Conservation (phyloP, 768 basidiomycete genomes). For the Gautieria morchelliformis region DNA sequence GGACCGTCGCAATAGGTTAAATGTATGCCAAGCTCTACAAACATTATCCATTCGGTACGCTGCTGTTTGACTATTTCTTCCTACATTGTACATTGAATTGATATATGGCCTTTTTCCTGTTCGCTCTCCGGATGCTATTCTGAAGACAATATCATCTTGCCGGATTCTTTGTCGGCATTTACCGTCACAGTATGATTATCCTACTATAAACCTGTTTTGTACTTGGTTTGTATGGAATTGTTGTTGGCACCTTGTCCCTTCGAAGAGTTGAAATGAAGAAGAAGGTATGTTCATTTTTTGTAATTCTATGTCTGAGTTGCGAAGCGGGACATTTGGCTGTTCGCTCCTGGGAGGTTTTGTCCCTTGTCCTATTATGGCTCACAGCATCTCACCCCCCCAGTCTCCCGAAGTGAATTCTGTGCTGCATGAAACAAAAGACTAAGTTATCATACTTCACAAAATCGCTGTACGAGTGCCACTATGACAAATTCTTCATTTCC, state of each 20-base stretch:
- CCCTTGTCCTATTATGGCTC: not conserved
- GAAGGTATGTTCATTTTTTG: constrained; percentile 41
- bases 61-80: not conserved
- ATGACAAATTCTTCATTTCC: constrained; percentile 87
- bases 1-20: constrained; percentile 93
- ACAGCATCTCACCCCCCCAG: constrained; percentile 29
- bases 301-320: no score
- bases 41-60: constrained; percentile 55
- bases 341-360: not conserved
- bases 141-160: constrained; percentile 76
- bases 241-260: constrained; percentile 67
- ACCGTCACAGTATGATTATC: constrained; percentile 83
- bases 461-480: constrained; percentile 87
- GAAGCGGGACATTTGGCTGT: not conserved
- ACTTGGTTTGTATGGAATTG: constrained; percentile 70
- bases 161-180: constrained; percentile 86
- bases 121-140: not conserved
- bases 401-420: constrained; percentile 85
- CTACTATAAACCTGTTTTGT: constrained; percentile 88
- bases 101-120: not conserved
- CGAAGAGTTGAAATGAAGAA: constrained; percentile 84
- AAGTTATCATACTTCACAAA: constrained; percentile 79
- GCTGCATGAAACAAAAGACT: constrained; percentile 70
- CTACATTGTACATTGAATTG: not conserved
- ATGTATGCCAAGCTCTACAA: constrained; percentile 88